phyloP scores from a whole-genome alignment of 305 asterid genomes.

The Fraxinus latifolia region DNA sequence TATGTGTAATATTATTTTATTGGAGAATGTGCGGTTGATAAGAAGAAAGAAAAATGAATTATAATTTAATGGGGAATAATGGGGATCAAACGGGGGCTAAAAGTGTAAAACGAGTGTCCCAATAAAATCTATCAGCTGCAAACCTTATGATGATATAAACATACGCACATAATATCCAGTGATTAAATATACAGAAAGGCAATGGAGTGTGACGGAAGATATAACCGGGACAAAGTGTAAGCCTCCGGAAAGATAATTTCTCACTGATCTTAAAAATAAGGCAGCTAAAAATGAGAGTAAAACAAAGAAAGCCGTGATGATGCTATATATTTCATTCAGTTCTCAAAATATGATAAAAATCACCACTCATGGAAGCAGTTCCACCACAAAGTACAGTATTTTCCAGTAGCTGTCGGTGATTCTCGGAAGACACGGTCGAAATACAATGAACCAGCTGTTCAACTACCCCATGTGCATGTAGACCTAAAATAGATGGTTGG shows the following conservation, averaged over 20 bases:
- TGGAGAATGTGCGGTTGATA: too few species aligned
- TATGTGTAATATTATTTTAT: too few species aligned
- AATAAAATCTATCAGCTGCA: not conserved
- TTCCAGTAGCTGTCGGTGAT: slow-evolving; percentile 92
- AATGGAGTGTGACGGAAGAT: not conserved
- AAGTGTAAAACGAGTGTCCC: not conserved
- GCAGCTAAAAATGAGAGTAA: slow-evolving; percentile 1
- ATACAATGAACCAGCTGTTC: slow-evolving; percentile 95
- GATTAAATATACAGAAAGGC: not conserved
- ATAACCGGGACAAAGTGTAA: not conserved
- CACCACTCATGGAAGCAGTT: slow-evolving; percentile 81
- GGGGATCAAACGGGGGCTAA: too few species aligned
- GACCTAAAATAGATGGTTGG: slow-evolving; percentile 75
- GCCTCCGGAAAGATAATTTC: not conserved
- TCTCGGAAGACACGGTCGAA: slow-evolving; percentile 85
- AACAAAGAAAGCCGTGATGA: slow-evolving; percentile 7
- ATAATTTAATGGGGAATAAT: too few species aligned
- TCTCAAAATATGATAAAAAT: not conserved
- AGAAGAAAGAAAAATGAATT: too few species aligned
- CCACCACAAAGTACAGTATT: slow-evolving; percentile 98
- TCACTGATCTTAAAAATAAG: not conserved
- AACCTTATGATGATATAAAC: not conserved
- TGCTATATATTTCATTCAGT: slow-evolving; percentile 5
- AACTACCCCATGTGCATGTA: slow-evolving; percentile 83
- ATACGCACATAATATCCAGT: not conserved